A percentile compares a stretch with the other conserved stretches of the same genome.
These are phyloP conservation scores for Phytophthora europaea DNA, from an alignment of 352 stramenopile species.

Conservation along the genomic window DNA sequence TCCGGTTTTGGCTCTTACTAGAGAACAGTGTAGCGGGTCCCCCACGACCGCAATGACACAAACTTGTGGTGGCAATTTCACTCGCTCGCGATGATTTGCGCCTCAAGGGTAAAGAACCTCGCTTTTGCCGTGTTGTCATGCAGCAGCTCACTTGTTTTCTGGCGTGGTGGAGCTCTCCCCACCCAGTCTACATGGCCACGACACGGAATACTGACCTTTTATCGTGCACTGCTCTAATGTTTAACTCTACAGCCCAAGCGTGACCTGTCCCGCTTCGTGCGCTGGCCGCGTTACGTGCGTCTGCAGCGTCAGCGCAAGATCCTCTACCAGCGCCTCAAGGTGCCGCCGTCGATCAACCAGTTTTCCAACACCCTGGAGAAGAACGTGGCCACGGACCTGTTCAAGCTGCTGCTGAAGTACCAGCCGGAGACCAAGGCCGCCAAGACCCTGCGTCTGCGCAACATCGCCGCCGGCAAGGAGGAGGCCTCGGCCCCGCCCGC, in stretches of 20 bases:
- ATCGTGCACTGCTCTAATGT: conserved; percentile 20
- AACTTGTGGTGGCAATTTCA: conserved; percentile 88
- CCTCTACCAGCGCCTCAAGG: conserved; percentile 99
- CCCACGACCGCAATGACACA: conserved; percentile 94
- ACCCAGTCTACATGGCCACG: conserved; percentile 6
- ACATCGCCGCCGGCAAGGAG: conserved; percentile 95
- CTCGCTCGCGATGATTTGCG: conserved; percentile 48
- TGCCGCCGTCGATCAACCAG: conserved; percentile 99
- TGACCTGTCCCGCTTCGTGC: conserved; percentile 99
- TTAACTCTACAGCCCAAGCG: conserved; percentile 85
- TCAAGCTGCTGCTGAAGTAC: conserved; percentile 99
- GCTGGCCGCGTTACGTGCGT: conserved; percentile 99
- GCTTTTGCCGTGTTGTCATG: conserved; percentile 45
- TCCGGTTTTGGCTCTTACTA: conserved; percentile 14
- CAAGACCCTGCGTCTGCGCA: conserved; percentile 98
- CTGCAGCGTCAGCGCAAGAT: conserved; percentile 99
- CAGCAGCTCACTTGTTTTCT: conserved; percentile 36
- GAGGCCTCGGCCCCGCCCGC: conserved; percentile 88
- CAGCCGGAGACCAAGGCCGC: conserved; percentile 98
- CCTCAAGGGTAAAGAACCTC: conserved; percentile 85
- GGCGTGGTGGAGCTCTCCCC: conserved; percentile 20
- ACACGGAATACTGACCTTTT: conserved; percentile 25
- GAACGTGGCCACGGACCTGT: conserved; percentile 98
- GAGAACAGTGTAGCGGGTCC: conserved; percentile 85
- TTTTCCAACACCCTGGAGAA: conserved; percentile 99